Evolutionary conservation across 176 grass and related monocot genomes (phyloP).

Genomic region (Cenchrus fungigraminus): DNA sequence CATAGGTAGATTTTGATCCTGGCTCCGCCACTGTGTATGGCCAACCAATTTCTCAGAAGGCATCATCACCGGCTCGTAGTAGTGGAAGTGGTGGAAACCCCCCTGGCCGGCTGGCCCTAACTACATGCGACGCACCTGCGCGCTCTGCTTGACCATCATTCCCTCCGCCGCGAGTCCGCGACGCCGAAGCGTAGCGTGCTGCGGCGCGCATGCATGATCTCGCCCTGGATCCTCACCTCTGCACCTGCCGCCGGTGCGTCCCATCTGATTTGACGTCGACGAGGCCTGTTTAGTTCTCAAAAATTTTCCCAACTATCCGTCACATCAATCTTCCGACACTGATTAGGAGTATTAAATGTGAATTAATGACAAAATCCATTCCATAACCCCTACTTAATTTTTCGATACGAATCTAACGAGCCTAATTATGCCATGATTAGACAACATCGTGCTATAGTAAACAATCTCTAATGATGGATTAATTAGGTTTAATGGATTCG

Average conservation of each 20-base stretch:
- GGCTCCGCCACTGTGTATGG: too few species aligned
- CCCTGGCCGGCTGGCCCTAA: background rate
- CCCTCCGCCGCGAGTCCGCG: background rate
- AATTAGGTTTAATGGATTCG: too few species aligned
- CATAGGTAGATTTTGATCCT: too few species aligned
- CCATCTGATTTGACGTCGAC: background rate
- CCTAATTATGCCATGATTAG: too few species aligned
- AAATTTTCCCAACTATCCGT: too few species aligned
- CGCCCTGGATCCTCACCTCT: background rate
- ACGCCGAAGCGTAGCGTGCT: background rate
- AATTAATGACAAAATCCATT: too few species aligned
- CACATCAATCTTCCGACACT: too few species aligned
- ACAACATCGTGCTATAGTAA: too few species aligned
- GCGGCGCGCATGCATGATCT: background rate
- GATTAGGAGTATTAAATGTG: too few species aligned
- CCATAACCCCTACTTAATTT: too few species aligned
- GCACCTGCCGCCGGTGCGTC: background rate
- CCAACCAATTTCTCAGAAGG: background rate
- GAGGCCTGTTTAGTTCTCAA: background rate
- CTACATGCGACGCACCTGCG: constrained; percentile 1
- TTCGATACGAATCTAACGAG: too few species aligned
- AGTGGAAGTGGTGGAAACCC: background rate
- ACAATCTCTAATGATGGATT: too few species aligned
- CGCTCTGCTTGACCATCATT: background rate
- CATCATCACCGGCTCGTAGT: constrained; percentile 11